Evolutionary conservation across 768 basidiomycete genomes (phyloP).

Genomic region (Xerocomellus dryophilus): DNA sequence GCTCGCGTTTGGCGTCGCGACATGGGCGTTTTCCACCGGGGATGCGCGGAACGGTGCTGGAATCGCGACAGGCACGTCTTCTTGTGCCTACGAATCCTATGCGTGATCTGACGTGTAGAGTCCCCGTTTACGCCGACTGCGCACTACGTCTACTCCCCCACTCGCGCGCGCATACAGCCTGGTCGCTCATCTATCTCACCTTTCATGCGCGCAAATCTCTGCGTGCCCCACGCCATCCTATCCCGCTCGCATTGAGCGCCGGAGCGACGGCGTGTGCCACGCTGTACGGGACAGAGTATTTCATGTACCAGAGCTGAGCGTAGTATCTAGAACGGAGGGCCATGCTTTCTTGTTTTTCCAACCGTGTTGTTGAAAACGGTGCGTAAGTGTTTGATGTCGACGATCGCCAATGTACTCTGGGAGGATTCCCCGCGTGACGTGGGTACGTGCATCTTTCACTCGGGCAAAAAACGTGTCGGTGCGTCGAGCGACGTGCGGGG

Average conservation of each 20-base stretch:
- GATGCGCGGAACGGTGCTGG: slow-evolving; percentile 45
- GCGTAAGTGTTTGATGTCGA: background rate
- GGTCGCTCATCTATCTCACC: slow-evolving; percentile 46
- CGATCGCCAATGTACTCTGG: background rate
- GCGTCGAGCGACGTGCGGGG: no score
- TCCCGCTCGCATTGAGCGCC: slow-evolving; percentile 34
- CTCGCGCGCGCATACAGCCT: slow-evolving; percentile 29
- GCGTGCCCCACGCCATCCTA: slow-evolving; percentile 28
- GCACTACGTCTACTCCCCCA: background rate
- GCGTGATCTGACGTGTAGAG: background rate
- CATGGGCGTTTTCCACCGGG: slow-evolving; percentile 40
- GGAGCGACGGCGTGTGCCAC: slow-evolving; percentile 30
- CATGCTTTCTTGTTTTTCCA: background rate
- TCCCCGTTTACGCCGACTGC: background rate
- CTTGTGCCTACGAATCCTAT: background rate
- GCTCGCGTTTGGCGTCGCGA: slow-evolving; percentile 42
- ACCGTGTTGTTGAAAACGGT: background rate
- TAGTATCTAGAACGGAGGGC: background rate
- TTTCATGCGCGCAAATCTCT: slow-evolving; percentile 37
- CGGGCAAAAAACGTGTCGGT: no score
- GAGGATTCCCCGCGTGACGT: background rate
- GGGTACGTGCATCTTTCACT: background rate
- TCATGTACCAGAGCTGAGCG: slow-evolving; percentile 27
- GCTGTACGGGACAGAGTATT: slow-evolving; percentile 30
- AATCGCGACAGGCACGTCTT: slow-evolving; percentile 33